Evolutionary conservation across 2,329 filamentous ascomycete genomes (phyloP).

Genomic region (Penicillium sp.): DNA sequence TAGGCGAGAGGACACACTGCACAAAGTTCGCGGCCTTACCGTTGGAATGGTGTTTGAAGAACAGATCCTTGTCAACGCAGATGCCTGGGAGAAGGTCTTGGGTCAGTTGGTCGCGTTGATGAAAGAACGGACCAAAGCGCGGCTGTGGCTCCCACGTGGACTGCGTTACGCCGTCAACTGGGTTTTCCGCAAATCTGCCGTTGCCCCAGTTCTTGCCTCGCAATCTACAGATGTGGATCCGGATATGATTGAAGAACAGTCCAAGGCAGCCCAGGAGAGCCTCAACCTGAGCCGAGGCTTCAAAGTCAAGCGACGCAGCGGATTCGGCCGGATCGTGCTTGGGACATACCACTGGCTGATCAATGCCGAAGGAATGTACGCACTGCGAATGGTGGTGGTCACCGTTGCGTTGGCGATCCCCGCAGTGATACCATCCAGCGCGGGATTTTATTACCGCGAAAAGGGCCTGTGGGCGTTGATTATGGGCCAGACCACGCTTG

Average conservation of each 20-base stretch:
- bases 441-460: constrained; percentile 49
- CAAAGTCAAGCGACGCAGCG: constrained; percentile 21
- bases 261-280: constrained; percentile 32
- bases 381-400: constrained; percentile 44
- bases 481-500: constrained; percentile 45
- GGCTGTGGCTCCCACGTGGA: constrained; percentile 42
- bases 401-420: constrained; percentile 44
- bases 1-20: constrained; percentile 17
- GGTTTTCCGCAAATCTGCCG: constrained; percentile 27
- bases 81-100: constrained; percentile 33
- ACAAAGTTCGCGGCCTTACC: constrained; percentile 38
- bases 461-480: constrained; percentile 51
- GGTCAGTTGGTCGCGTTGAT: constrained; percentile 35
- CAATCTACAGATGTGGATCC: constrained; percentile 21
- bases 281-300: constrained; percentile 35
- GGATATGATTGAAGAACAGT: constrained; percentile 25
- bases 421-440: constrained; percentile 36
- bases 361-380: constrained; percentile 43
- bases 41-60: constrained; percentile 47
- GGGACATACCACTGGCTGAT: constrained; percentile 39
- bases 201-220: constrained; percentile 19
- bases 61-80: constrained; percentile 28
- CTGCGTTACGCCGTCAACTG: constrained; percentile 39
- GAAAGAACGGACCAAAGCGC: constrained; percentile 28
- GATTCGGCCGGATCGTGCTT: constrained; percentile 24